Evolutionary conservation across 108 stramenopile genomes (phyloP).

Genomic region (Fragilariopsis cylindrus): DNA sequence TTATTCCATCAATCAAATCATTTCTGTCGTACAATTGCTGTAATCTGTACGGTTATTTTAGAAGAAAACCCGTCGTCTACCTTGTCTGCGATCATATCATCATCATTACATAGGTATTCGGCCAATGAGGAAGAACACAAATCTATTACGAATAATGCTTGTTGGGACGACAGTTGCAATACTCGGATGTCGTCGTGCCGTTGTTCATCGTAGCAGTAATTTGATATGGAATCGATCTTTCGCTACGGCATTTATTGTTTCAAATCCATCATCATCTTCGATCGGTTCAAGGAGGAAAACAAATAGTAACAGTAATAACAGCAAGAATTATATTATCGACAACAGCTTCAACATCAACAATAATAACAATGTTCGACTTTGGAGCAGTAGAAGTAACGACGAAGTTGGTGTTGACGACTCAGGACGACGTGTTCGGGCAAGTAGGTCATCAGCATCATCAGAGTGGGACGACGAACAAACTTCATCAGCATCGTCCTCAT

Average conservation of each 20-base stretch:
- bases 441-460: background rate
- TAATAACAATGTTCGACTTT: background rate
- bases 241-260: background rate
- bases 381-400: background rate
- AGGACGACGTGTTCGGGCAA: background rate
- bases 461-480: background rate
- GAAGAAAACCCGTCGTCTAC: background rate
- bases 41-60: background rate
- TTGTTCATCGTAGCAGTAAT: background rate
- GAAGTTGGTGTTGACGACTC: background rate
- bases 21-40: background rate
- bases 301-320: background rate
- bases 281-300: background rate
- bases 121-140: background rate
- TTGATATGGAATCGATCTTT: background rate
- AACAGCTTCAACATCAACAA: background rate
- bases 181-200: slow-evolving; percentile 5
- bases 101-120: background rate
- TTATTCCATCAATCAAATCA: too few species aligned
- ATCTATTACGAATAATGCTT: background rate
- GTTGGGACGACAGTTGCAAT: background rate
- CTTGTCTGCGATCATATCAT: background rate
- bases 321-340: background rate
- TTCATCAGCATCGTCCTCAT: background rate
- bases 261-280: background rate